Percentiles rank a stretch among this genome's conserved stretches.
phyloP scores from a whole-genome alignment of 352 stramenopile species.

The Halophytophthora polymorphica region DNA sequence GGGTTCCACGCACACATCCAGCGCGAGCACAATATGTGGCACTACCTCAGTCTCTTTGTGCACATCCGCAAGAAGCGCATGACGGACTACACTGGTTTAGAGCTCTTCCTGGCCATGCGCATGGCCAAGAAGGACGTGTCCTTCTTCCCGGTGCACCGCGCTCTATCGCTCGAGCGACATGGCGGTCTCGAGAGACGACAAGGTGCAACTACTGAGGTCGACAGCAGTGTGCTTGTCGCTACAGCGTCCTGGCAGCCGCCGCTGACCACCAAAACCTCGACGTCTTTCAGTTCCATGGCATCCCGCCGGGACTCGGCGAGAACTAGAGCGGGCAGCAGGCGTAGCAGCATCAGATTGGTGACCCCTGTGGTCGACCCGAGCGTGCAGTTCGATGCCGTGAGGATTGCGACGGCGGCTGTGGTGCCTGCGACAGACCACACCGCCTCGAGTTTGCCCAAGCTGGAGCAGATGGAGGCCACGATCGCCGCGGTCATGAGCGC shows the following conservation, averaged over 20 bases:
- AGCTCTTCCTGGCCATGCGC: slow-evolving; percentile 72
- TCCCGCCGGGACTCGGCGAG: no score
- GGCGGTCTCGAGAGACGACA: slow-evolving; percentile 10
- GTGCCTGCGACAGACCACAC: slow-evolving; percentile 17
- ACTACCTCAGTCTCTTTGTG: slow-evolving; percentile 78
- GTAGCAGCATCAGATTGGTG: no score
- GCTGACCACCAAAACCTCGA: no score
- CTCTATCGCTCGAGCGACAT: slow-evolving; percentile 44
- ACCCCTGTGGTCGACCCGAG: no score
- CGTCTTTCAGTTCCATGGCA: no score
- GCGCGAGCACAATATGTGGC: slow-evolving; percentile 79
- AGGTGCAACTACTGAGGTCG: slow-evolving; percentile 2
- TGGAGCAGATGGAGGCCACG: slow-evolving; percentile 50
- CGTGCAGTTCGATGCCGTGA: slow-evolving; percentile 1
- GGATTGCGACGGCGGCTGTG: not conserved
- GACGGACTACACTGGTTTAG: slow-evolving; percentile 77
- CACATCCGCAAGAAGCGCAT: slow-evolving; percentile 78
- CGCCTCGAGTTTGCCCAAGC: slow-evolving; percentile 26
- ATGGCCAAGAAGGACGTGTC: slow-evolving; percentile 78
- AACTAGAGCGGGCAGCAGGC: no score
- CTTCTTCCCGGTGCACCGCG: slow-evolving; percentile 69
- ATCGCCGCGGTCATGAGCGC: slow-evolving; percentile 31
- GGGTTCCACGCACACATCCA: slow-evolving; percentile 77
- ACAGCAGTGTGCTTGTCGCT: no score
- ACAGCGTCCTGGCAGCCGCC: no score